phyloP scores from a whole-genome alignment of 148 eudicot species.

The Selenicereus undatus region DNA sequence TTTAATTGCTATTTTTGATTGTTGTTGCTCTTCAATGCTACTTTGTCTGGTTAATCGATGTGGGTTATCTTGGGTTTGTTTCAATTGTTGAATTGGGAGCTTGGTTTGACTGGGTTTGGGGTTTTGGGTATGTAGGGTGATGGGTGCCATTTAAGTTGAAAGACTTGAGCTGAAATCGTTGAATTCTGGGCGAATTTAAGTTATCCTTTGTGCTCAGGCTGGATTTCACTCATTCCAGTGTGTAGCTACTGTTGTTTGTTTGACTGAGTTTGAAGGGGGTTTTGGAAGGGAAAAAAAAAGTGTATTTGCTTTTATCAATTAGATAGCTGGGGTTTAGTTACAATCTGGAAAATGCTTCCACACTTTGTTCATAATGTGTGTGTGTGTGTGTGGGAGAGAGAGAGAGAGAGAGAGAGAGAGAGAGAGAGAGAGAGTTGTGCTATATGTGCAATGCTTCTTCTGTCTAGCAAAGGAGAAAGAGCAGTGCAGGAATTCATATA shows the following conservation, averaged over 20 bases:
- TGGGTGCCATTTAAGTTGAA: background rate
- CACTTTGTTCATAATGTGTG: background rate
- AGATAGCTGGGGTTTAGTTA: background rate
- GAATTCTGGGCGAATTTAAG: background rate
- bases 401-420: background rate
- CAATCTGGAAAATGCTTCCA: slow-evolving; percentile 4
- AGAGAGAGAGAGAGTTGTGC: too few relatives aligned
- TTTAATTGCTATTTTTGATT: background rate
- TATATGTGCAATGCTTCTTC: too few relatives aligned
- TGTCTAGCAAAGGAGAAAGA: background rate
- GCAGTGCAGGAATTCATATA: background rate
- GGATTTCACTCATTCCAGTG: too few relatives aligned
- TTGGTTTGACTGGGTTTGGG: slow-evolving; percentile 16
- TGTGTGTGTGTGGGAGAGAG: too few relatives aligned
- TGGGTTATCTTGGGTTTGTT: slow-evolving; percentile 3
- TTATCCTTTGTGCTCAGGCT: slow-evolving; percentile 1
- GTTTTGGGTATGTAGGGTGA: background rate
- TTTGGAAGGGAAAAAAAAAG: background rate
- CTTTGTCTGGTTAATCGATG: slow-evolving; percentile 10
- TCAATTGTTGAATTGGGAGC: slow-evolving; percentile 9
- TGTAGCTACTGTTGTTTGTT: background rate
- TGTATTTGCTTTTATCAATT: slow-evolving; percentile 1
- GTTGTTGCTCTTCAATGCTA: background rate
- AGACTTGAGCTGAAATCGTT: slow-evolving; percentile 25
- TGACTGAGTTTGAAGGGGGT: slow-evolving; percentile 7